A percentile compares a stretch with the other conserved stretches of the same genome.
Evolutionary conservation across 257 asterid species (phyloP).

Genomic region (Forsythia viridissima): DNA sequence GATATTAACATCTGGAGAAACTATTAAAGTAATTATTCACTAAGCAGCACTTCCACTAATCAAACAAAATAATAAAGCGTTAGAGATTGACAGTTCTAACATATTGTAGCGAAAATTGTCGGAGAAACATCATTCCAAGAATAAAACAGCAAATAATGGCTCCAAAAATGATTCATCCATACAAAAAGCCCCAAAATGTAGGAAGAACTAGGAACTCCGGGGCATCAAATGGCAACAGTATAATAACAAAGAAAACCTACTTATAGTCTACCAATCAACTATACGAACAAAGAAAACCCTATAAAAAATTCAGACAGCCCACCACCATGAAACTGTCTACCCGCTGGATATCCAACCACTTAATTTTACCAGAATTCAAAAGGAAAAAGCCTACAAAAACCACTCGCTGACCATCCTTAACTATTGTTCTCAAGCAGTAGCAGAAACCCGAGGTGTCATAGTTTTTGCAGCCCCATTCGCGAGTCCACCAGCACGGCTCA

Average conservation of each 20-base stretch:
- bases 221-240: slow-evolving; percentile 13
- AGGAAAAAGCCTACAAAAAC: slow-evolving; percentile 18
- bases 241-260: slow-evolving; percentile 25
- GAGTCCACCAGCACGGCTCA: slow-evolving; percentile 53
- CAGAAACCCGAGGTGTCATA: slow-evolving; percentile 61
- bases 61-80: not conserved
- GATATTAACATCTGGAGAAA: too few relatives aligned
- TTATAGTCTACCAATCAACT: slow-evolving; percentile 27
- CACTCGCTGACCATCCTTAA: slow-evolving; percentile 16
- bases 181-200: not conserved
- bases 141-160: not conserved
- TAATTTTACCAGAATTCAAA: slow-evolving; percentile 1
- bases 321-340: slow-evolving; percentile 15
- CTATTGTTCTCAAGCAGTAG: slow-evolving; percentile 58
- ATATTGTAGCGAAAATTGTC: not conserved
- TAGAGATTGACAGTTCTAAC: not conserved
- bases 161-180: not conserved
- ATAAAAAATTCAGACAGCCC: slow-evolving; percentile 19
- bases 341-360: not conserved
- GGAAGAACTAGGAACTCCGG: slow-evolving; percentile 7
- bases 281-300: slow-evolving; percentile 31
- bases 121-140: not conserved
- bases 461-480: slow-evolving; percentile 55
- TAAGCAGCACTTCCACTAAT: not conserved
- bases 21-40: too few relatives aligned